Base-by-base conservation (phyloP, 257 asterid genomes). In the Capsicum chinense region DNA sequence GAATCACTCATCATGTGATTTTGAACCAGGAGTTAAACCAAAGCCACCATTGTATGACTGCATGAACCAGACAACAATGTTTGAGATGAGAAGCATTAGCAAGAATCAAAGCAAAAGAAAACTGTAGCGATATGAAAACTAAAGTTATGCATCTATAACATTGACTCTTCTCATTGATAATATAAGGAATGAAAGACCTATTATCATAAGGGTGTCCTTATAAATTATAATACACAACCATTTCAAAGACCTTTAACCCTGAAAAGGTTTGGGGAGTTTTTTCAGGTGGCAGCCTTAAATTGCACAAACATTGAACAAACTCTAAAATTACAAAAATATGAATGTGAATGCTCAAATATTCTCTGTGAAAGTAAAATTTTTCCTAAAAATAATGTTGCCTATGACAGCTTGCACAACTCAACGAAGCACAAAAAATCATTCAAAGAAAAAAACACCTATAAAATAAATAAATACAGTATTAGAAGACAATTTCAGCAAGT, bases 11-110 rank as follows among this genome's bases (percentile, higher is more conserved):
- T 98, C 99, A 90, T 94, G 99, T 84, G 98, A 90, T 92, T 96
- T 98, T 64, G 97, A 88, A 79, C 97, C 97, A 84, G 99, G 99
- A 83, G 88, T 87, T 88, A 96, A 85, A 42, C 99, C 97, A 90
- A 94, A 94, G 33, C 98, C 98, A 86, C 99, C 99, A 84, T 92
- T 98, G 84, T 96, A 96, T 79, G 99, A 94, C 99, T 96, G 94
- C 93, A 91, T 62, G 74, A 84, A 74, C 71, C 39, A 73, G 59
- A 37, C 42, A 71, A 80, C 64, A 47, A 42, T 9, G 63, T 48
- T 33, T 33, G 21, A 35, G 21, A 60, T 50, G 35, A 79, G 33
- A 64, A 79, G 83, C 50, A 56, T 79, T 35, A 33, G 50, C 19
- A 79, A 14, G 21, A 79, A 78, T 10, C 21, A 48, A 14, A 14